These are phyloP conservation scores for Yarrowia phangngaensis DNA, from an alignment of 805 yeast genomes.

Conservation along the genomic window DNA sequence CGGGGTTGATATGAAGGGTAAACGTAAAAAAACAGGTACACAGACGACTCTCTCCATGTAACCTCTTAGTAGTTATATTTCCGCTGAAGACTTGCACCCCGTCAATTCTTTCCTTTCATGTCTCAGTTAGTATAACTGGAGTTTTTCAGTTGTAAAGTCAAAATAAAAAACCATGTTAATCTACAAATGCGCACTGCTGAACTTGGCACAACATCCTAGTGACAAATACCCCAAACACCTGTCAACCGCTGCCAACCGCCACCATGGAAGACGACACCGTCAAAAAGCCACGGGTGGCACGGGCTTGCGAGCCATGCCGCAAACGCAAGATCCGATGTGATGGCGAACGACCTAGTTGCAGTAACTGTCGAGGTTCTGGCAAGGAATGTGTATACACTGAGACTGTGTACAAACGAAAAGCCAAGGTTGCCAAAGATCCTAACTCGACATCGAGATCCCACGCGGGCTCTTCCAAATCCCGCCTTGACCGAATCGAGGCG, in stretches of 20 bases:
- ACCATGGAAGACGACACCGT: slow-evolving; percentile 6
- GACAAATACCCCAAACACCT: no score
- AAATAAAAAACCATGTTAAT: no score
- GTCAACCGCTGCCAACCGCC: neutral
- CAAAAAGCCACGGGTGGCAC: slow-evolving; percentile 54
- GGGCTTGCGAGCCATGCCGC: slow-evolving; percentile 83
- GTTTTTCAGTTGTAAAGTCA: no score
- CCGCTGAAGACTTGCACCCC: no score
- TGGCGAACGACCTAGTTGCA: slow-evolving; percentile 59
- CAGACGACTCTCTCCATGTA: no score
- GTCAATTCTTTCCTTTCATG: no score
- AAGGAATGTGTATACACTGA: slow-evolving; percentile 55
- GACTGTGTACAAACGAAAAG: slow-evolving; percentile 29
- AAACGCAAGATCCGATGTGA: slow-evolving; percentile 68
- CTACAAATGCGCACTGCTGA: no score
- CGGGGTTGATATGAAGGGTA: no score
- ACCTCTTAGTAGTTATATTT: no score
- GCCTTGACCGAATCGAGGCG: slow-evolving; percentile 33
- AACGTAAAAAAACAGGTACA: no score
- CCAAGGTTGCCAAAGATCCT: slow-evolving; percentile 13
- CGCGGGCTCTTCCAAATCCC: slow-evolving; percentile 6
- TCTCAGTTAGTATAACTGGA: no score
- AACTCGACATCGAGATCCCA: slow-evolving; percentile 9
- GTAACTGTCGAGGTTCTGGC: slow-evolving; percentile 71
- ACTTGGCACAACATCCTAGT: no score